A percentile compares a stretch with the other conserved stretches of the same genome.
These are phyloP conservation scores for Arthrinium puccinioides DNA, from an alignment of 2,329 filamentous ascomycete species.

Conservation along the genomic window DNA sequence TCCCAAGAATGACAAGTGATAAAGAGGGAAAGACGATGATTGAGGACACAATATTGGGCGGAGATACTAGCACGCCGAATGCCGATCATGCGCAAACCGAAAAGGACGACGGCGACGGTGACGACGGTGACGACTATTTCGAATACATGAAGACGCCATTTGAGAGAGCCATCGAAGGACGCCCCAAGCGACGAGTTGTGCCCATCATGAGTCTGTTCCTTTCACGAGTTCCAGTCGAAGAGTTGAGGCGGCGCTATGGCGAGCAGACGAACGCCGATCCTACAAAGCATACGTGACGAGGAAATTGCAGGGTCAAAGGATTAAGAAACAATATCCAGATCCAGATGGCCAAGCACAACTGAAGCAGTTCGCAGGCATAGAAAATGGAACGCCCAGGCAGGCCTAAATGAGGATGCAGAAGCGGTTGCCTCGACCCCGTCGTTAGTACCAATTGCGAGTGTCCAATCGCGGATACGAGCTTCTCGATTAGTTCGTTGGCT, in stretches of 20 bases:
- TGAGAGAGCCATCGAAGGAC: conserved; percentile 43
- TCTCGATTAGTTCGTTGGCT: no score
- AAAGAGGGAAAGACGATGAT: conserved; percentile 26
- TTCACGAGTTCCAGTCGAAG: conserved; percentile 43
- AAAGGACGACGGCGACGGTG: conserved; percentile 17
- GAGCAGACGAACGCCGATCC: conserved; percentile 33
- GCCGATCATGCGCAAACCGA: conserved; percentile 6
- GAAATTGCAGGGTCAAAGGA: no score
- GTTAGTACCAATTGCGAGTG: no score
- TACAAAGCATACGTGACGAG: no score
- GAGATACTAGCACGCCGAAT: conserved; percentile 9
- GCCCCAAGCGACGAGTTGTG: conserved; percentile 33
- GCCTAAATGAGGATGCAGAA: no score
- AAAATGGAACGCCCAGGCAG: no score
- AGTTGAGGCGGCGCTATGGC: conserved; percentile 42
- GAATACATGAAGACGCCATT: conserved; percentile 52
- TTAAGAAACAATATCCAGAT: no score
- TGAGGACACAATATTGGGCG: conserved; percentile 34
- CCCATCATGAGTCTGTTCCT: conserved; percentile 56
- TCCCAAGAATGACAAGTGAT: not conserved
- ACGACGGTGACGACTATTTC: conserved; percentile 39
- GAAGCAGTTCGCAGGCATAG: no score
- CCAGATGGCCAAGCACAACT: no score
- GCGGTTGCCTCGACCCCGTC: no score
- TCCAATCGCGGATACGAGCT: no score